phyloP scores from a whole-genome alignment of 306 rosid species.

The Vachellia pachyceras region DNA sequence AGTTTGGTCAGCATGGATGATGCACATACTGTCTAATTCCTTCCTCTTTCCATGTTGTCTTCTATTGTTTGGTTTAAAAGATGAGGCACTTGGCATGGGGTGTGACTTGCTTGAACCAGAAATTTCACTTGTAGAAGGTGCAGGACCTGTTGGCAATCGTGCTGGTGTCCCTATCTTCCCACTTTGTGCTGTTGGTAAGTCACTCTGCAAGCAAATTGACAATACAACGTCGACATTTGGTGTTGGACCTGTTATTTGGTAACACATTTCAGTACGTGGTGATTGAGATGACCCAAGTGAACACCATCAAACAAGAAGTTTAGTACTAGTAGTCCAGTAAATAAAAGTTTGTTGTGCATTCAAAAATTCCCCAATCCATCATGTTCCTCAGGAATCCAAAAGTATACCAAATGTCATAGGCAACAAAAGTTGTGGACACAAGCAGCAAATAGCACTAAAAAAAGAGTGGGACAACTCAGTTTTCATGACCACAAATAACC shows the following conservation, averaged over 20 bases:
- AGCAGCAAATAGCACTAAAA: slow-evolving; percentile 19
- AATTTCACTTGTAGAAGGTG: slow-evolving; percentile 75
- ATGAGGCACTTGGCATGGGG: slow-evolving; percentile 62
- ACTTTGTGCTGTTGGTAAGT: slow-evolving; percentile 57
- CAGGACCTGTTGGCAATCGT: slow-evolving; percentile 58
- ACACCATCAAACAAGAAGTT: background rate
- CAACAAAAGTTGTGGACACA: slow-evolving; percentile 7
- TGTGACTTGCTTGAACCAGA: slow-evolving; percentile 88
- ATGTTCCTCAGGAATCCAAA: slow-evolving; percentile 13
- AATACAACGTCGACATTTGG: slow-evolving; percentile 88
- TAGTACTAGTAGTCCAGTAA: background rate
- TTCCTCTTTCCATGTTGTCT: slow-evolving; percentile 76
- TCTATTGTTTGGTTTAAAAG: slow-evolving; percentile 58
- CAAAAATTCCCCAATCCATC: slow-evolving; percentile 11
- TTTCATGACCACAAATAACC: background rate
- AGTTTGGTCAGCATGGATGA: slow-evolving; percentile 30
- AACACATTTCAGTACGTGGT: slow-evolving; percentile 33
- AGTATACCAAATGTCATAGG: slow-evolving; percentile 10
- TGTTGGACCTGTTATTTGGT: slow-evolving; percentile 74
- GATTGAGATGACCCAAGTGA: background rate
- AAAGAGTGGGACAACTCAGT: slow-evolving; percentile 8
- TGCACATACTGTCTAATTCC: slow-evolving; percentile 72
- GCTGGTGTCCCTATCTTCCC: slow-evolving; percentile 51
- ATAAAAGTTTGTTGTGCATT: slow-evolving; percentile 5
- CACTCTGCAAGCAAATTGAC: slow-evolving; percentile 89